Base-by-base conservation (phyloP, 176 grass and related monocot species). In the Saccharum spontaneum region DNA sequence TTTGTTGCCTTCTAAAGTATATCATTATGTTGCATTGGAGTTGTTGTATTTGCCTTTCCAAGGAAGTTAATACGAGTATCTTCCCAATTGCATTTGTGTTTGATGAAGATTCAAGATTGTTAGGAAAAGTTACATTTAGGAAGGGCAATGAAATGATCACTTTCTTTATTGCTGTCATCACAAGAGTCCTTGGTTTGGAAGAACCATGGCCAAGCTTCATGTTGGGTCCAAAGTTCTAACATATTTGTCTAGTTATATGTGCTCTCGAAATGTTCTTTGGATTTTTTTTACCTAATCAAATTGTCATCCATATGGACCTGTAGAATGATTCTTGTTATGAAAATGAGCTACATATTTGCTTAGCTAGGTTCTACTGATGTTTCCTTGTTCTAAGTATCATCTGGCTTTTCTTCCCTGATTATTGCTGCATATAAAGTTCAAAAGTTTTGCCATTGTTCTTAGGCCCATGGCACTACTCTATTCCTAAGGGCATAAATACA, bases 1-100 rank as follows among this genome's bases (percentile, higher is more conserved):
- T 90, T 79, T 90, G 40, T 84, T 50, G 14, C 67, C 55, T 26
- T 87, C 7, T 40, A 7, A 36, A 69, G 46, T 28, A 83, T 40
- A 22, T 77, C 36, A 39, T 49, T 66, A 44, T 55, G 52, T 8
- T 80, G 36, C 70, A 37, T 69, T 85, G 38, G 52, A 28, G 4
- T 83, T 68, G 20, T 1, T 11, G 20, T 77, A 38, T 85, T 71
- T 88, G 26, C 26, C 22, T 82, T 61, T 41, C 43, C 22, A 15
- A 66, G 71, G 41, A 84, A 85, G 68, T 23, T 43, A 70, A n/a
- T 75, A 10, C 43, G 65, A 79, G n/a, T 48, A 54, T 84, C 46
- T 44, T 66, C 67, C 24, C 45, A 31, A 64, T 65, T 86, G n/a
- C 34, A 33, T 54, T 7, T 44, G 37, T 10, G 3, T 45, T 75